phyloP scores from a whole-genome alignment of 2,329 filamentous ascomycete species.

The Huntiella bhutanensis region DNA sequence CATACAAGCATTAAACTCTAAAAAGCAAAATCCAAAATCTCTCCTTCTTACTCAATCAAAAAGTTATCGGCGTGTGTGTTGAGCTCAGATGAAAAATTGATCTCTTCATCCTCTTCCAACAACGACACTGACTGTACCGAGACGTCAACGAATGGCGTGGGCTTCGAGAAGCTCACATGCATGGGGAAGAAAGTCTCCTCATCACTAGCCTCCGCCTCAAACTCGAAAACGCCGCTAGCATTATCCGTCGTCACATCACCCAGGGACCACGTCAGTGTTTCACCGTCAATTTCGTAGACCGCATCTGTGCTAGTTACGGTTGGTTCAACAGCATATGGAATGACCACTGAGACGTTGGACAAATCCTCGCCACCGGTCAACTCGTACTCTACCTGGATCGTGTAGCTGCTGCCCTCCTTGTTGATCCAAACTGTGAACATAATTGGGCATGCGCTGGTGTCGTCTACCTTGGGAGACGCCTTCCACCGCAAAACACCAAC shows the following conservation, averaged over 20 bases:
- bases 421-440: constrained; percentile 98
- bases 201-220: constrained; percentile 71
- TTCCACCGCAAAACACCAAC: constrained; percentile 91
- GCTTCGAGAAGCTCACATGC: constrained; percentile 75
- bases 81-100: constrained; percentile 67
- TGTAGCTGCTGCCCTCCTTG: constrained; percentile 65
- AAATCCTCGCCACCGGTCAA: constrained; percentile 62
- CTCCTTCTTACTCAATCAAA: constrained; percentile 43
- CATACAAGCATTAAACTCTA: constrained; percentile 7
- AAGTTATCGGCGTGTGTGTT: constrained; percentile 61
- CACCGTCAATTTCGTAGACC: constrained; percentile 80
- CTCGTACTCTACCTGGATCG: constrained; percentile 90
- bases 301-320: constrained; percentile 85
- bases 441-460: constrained; percentile 67
- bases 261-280: constrained; percentile 85
- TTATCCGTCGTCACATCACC: constrained; percentile 71
- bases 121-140: constrained; percentile 50
- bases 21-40: not conserved
- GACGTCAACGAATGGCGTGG: constrained; percentile 72
- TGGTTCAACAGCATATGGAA: constrained; percentile 77
- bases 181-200: constrained; percentile 98
- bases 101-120: constrained; percentile 57
- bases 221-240: constrained; percentile 75
- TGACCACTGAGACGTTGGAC: constrained; percentile 68
- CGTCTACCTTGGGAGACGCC: constrained; percentile 61